phyloP scores from a whole-genome alignment of 2,329 filamentous ascomycete genomes.

The Akanthomyces lecanii region DNA sequence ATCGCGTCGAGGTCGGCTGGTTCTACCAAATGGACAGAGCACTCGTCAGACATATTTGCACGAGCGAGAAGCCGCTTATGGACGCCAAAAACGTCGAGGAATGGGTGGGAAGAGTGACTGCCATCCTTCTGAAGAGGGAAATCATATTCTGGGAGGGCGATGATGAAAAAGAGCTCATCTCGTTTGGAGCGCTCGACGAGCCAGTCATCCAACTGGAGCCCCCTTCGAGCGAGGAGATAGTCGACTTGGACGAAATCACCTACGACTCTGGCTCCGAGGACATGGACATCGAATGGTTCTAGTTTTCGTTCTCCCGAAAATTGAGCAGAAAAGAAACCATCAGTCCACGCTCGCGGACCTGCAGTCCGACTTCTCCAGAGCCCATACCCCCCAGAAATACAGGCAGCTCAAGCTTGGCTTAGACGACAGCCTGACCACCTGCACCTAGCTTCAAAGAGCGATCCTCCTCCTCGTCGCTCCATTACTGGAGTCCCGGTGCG shows the following conservation, averaged over 20 bases:
- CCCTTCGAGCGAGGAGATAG: background rate
- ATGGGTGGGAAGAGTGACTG: background rate
- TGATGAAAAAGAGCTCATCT: background rate
- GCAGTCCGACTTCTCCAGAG: no score
- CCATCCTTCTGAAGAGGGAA: background rate
- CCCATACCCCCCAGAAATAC: no score
- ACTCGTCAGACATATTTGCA: background rate
- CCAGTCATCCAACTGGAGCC: background rate
- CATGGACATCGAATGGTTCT: conserved; percentile 8
- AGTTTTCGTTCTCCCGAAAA: background rate
- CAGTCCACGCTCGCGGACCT: background rate
- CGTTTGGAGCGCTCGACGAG: conserved; percentile 7
- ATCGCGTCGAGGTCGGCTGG: background rate
- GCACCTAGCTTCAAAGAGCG: no score
- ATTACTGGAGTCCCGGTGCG: no score
- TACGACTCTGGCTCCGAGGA: conserved; percentile 4
- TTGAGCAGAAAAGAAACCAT: background rate
- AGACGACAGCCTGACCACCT: no score
- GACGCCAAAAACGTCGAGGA: background rate
- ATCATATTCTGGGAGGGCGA: conserved; percentile 9
- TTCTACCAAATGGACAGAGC: conserved; percentile 5
- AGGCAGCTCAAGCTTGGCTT: no score
- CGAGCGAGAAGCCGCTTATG: background rate
- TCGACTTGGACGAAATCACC: background rate
- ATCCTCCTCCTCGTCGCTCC: no score